These are phyloP conservation scores for Cryptococcus depauperatus DNA, from an alignment of 1,284 basidiomycete genomes.

Conservation along the genomic window DNA sequence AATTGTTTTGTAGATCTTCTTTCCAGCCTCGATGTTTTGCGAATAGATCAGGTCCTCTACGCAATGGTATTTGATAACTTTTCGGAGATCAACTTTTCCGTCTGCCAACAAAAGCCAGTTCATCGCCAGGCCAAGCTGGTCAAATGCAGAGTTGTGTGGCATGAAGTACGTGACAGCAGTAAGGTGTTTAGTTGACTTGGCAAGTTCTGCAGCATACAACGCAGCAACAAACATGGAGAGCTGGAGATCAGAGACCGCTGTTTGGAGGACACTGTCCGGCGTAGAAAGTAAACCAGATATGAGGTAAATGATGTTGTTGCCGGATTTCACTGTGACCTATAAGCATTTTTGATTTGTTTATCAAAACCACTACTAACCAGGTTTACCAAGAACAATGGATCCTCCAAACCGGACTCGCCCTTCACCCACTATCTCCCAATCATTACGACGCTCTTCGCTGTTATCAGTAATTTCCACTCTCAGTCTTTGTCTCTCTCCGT, in stretches of 20 bases:
- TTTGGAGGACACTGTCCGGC: slow-evolving; percentile 71
- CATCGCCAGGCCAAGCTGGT: slow-evolving; percentile 78
- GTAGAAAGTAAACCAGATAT: slow-evolving; percentile 73
- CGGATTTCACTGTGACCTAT: slow-evolving; percentile 55
- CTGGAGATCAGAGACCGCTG: slow-evolving; percentile 71
- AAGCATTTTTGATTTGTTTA: not conserved
- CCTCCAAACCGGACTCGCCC: slow-evolving; percentile 73
- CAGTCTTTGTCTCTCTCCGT: slow-evolving; percentile 63
- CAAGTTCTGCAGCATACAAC: slow-evolving; percentile 72
- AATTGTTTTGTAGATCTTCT: slow-evolving; percentile 35
- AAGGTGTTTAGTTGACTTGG: slow-evolving; percentile 58
- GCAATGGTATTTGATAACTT: slow-evolving; percentile 76
- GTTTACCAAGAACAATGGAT: slow-evolving; percentile 68
- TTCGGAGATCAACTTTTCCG: slow-evolving; percentile 67
- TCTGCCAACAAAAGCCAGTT: slow-evolving; percentile 66
- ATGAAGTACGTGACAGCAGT: slow-evolving; percentile 76
- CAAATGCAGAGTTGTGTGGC: slow-evolving; percentile 82
- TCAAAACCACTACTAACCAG: slow-evolving; percentile 50
- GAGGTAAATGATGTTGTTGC: slow-evolving; percentile 81
- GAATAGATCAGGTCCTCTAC: slow-evolving; percentile 71
- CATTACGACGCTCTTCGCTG: slow-evolving; percentile 29
- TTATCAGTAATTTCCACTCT: slow-evolving; percentile 53
- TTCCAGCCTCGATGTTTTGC: slow-evolving; percentile 41
- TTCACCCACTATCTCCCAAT: slow-evolving; percentile 35
- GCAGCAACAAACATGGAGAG: slow-evolving; percentile 85